Conservation (phyloP, 306 rosid genomes). For the Trichosanthes cucumerina region DNA sequence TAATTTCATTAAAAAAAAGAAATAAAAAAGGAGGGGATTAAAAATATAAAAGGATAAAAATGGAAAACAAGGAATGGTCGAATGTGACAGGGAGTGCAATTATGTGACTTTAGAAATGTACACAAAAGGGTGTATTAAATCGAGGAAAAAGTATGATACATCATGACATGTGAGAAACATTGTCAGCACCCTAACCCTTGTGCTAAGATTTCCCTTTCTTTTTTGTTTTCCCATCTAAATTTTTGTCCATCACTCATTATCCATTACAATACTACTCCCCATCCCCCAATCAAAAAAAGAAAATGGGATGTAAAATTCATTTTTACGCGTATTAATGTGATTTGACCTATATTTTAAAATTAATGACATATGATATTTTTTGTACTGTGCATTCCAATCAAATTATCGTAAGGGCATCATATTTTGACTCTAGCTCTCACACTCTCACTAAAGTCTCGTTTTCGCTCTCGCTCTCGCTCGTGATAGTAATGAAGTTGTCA, state of each 20-base stretch:
- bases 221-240: background rate
- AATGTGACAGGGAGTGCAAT: background rate
- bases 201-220: background rate
- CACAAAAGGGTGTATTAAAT: background rate
- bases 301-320: too few species aligned
- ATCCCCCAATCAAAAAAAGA: background rate
- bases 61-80: background rate
- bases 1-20: too few species aligned
- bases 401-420: too few species aligned
- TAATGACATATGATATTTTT: too few species aligned
- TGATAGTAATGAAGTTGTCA: too few species aligned
- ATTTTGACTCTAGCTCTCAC: too few species aligned
- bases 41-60: background rate
- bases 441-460: too few species aligned
- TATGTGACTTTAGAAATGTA: background rate
- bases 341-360: too few species aligned
- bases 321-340: too few species aligned
- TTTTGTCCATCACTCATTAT: background rate
- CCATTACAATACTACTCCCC: background rate
- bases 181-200: background rate
- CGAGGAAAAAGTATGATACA: slow-evolving; percentile 9
- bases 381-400: too few species aligned
- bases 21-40: too few species aligned
- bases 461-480: too few species aligned
- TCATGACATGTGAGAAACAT: background rate